phyloP scores from a whole-genome alignment of 495 filamentous ascomycete genomes.

The Patellaria atrata region DNA sequence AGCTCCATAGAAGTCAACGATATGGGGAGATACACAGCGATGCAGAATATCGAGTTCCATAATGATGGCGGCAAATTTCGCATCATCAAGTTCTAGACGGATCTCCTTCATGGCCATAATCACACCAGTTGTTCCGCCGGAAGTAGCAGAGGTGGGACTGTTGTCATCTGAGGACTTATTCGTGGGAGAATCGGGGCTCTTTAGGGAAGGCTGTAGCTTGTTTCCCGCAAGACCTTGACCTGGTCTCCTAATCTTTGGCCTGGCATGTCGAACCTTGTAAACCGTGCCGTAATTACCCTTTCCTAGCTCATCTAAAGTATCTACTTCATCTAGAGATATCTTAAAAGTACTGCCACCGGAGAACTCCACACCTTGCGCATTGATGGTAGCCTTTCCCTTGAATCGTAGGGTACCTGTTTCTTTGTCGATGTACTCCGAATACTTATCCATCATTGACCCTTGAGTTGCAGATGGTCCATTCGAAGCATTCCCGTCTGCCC shows the following conservation, averaged over 20 bases:
- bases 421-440: constrained; percentile 80
- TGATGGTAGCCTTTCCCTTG: constrained; percentile 81
- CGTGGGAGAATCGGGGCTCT: constrained; percentile 16
- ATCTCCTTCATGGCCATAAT: constrained; percentile 99
- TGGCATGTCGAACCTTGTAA: constrained; percentile 83
- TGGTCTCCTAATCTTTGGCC: constrained; percentile 62
- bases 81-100: constrained; percentile 88
- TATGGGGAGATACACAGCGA: constrained; percentile 85
- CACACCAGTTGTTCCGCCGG: constrained; percentile 36
- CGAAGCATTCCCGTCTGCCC: constrained; percentile 8
- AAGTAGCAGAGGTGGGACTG: constrained; percentile 13
- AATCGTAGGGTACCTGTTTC: constrained; percentile 86
- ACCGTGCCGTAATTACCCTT: constrained; percentile 99
- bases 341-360: constrained; percentile 76
- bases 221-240: constrained; percentile 61
- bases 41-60: constrained; percentile 97
- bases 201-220: constrained; percentile 25
- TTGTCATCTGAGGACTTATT: constrained; percentile 9
- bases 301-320: constrained; percentile 85
- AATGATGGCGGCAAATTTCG: constrained; percentile 91
- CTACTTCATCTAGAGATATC: constrained; percentile 92
- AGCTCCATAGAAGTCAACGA: constrained; percentile 96
- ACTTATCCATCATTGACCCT: constrained; percentile 73
- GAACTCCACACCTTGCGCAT: constrained; percentile 81
- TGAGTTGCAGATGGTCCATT: constrained; percentile 19